phyloP scores from a whole-genome alignment of 2,329 filamentous ascomycete genomes.

The Aureobasidium sp. region DNA sequence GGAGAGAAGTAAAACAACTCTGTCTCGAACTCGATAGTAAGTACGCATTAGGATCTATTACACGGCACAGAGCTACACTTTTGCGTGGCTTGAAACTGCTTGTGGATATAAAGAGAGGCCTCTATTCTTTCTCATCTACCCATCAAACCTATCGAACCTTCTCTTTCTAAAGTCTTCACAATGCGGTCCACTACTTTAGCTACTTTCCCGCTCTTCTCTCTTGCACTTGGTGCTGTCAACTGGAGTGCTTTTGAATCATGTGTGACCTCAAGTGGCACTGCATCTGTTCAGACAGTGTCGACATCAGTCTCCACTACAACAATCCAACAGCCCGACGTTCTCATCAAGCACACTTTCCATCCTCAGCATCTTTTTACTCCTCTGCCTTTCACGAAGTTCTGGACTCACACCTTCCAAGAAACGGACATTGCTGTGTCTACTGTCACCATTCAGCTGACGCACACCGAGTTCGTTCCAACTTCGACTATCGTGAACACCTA shows the following conservation, averaged over 20 bases:
- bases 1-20: background rate
- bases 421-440: conserved; percentile 3
- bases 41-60: background rate
- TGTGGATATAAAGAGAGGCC: background rate
- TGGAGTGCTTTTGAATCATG: conserved; percentile 7
- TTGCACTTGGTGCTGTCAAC: conserved; percentile 7
- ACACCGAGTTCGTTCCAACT: background rate
- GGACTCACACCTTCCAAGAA: conserved; percentile 4
- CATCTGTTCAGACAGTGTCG: background rate
- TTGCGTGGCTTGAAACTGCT: background rate
- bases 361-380: background rate
- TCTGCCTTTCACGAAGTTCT: background rate
- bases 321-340: background rate
- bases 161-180: background rate
- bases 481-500: conserved; percentile 1
- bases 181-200: background rate
- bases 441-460: background rate
- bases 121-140: background rate
- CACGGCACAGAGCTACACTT: background rate
- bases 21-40: background rate
- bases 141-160: background rate
- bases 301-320: conserved; percentile 1
- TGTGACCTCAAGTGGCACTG: background rate
- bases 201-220: conserved; percentile 1
- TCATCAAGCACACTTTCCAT: conserved; percentile 4